phyloP scores from a whole-genome alignment of 2,329 filamentous ascomycete species.

The Fusarium sp. region DNA sequence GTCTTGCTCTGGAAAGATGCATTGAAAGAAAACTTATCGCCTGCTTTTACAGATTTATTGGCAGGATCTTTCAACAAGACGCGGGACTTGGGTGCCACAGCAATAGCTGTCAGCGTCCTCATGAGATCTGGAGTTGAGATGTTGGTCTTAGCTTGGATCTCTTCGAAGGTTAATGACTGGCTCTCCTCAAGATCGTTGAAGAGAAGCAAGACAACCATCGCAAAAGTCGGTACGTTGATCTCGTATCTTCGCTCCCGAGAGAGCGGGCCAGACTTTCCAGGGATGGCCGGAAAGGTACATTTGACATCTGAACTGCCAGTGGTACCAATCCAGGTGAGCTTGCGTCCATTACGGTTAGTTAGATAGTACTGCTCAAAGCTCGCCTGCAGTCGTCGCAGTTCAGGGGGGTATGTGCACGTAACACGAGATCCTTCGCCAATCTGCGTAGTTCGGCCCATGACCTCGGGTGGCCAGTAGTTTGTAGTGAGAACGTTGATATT shows the following conservation, averaged over 20 bases:
- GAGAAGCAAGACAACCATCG: constrained; percentile 87
- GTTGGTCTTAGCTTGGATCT: constrained; percentile 84
- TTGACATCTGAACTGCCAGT: constrained; percentile 86
- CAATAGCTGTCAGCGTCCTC: constrained; percentile 82
- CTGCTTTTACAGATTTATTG: constrained; percentile 78
- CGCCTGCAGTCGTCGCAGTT: constrained; percentile 79
- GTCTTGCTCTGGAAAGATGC: constrained; percentile 82
- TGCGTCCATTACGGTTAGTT: constrained; percentile 85
- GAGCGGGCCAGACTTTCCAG: constrained; percentile 72
- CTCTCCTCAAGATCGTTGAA: constrained; percentile 80
- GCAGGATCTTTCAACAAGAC: constrained; percentile 84
- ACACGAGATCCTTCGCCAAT: constrained; percentile 56
- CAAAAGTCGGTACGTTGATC: constrained; percentile 90
- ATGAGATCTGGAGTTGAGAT: constrained; percentile 80
- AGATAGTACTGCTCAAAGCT: constrained; percentile 92
- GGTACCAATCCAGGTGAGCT: constrained; percentile 81
- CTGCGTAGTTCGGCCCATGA: constrained; percentile 74
- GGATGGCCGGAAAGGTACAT: constrained; percentile 77
- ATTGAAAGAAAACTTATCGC: constrained; percentile 87
- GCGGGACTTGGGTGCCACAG: constrained; percentile 83
- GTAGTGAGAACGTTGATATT: constrained; percentile 87
- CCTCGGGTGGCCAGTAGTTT: constrained; percentile 94
- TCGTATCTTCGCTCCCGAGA: constrained; percentile 82
- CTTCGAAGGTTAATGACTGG: constrained; percentile 69
- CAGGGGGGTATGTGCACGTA: constrained; percentile 76